phyloP scores from a whole-genome alignment of 441 rosid genomes.

The Jatropha multifida region DNA sequence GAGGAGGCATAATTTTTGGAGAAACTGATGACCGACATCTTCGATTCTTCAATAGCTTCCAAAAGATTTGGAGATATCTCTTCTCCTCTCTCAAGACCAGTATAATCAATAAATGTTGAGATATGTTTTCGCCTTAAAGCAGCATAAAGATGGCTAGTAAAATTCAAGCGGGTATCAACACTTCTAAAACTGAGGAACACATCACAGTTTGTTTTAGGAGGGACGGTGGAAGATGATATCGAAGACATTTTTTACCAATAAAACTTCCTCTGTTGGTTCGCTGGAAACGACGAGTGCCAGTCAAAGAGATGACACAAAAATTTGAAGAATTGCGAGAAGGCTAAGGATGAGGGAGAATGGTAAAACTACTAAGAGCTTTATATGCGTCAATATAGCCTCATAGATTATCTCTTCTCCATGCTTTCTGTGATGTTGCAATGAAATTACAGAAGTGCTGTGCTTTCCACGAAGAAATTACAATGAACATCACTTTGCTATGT shows the following conservation, averaged over 20 bases:
- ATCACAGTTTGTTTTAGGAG: background rate
- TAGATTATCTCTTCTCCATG: too few species aligned
- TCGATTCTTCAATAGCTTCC: background rate
- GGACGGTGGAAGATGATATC: background rate
- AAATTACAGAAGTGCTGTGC: too few species aligned
- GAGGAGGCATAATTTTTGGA: constrained; percentile 5
- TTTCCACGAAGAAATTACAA: too few species aligned
- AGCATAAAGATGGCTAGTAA: too few species aligned
- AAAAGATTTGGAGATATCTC: background rate
- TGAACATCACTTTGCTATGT: too few species aligned
- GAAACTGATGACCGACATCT: background rate
- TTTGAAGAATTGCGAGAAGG: too few species aligned
- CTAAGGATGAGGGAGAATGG: too few species aligned
- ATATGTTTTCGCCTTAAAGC: background rate
- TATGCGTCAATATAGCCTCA: too few species aligned
- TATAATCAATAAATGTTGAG: too few species aligned
- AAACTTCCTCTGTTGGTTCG: too few species aligned
- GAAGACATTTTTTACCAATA: background rate
- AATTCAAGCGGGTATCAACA: background rate
- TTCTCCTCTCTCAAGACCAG: background rate
- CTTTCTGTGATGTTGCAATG: too few species aligned
- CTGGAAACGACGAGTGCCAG: background rate
- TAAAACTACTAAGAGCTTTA: too few species aligned
- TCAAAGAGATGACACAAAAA: background rate
- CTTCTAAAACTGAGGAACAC: background rate